Evolutionary conservation across 352 stramenopile species (phyloP).

Genomic region (Globisporangium cylindrosporum): DNA sequence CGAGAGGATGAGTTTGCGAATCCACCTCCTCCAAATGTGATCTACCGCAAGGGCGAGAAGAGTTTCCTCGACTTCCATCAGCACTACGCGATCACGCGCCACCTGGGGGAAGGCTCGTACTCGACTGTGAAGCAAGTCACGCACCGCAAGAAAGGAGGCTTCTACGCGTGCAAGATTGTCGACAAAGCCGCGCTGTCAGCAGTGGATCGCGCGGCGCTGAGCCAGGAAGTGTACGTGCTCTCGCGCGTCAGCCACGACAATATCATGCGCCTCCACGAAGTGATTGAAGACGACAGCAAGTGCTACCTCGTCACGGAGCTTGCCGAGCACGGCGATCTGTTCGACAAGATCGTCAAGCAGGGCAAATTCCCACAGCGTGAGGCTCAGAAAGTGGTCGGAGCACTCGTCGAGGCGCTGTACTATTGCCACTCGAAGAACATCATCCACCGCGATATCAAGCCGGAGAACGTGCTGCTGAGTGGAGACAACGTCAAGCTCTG

Average conservation of each 20-base stretch:
- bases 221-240: conserved; percentile 73
- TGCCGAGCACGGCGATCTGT: conserved; percentile 88
- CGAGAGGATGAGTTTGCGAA: not conserved
- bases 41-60: conserved; percentile 73
- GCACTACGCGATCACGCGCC: conserved; percentile 72
- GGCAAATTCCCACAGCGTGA: conserved; percentile 68
- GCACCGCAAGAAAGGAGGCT: conserved; percentile 66
- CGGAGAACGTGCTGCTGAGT: conserved; percentile 81
- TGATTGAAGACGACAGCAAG: conserved; percentile 93
- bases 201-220: conserved; percentile 66
- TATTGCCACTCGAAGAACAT: conserved; percentile 92
- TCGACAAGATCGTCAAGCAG: conserved; percentile 85
- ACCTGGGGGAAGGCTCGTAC: conserved; percentile 86
- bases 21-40: conserved; percentile 27
- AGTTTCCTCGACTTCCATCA: conserved; percentile 84
- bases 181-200: conserved; percentile 75
- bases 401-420: conserved; percentile 85
- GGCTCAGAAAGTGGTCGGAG: conserved; percentile 62
- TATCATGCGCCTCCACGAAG: conserved; percentile 91
- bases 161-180: conserved; percentile 83
- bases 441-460: conserved; percentile 92
- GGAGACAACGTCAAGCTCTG: conserved; percentile 78
- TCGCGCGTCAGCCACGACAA: conserved; percentile 78
- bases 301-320: conserved; percentile 99
- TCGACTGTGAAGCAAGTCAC: conserved; percentile 88